These are phyloP conservation scores for Yamadazyma epiphylla DNA, from an alignment of 1,139 yeast genomes.

Conservation along the genomic window DNA sequence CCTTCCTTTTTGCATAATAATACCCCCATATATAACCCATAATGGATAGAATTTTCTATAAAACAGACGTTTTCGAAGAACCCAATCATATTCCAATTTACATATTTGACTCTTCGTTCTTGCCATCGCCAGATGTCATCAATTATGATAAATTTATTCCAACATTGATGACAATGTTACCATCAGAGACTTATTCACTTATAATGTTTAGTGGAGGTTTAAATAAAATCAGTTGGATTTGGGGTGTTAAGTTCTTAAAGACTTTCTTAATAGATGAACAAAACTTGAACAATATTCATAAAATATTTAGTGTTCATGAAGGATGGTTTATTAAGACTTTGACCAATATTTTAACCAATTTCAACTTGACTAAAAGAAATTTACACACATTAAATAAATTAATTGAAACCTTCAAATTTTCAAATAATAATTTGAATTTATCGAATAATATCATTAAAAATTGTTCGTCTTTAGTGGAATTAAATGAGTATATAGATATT, in stretches of 20 bases:
- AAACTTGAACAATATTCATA: slow-evolving; percentile 40
- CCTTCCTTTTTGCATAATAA: background rate
- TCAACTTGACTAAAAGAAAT: slow-evolving; percentile 30
- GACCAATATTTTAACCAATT: slow-evolving; percentile 65
- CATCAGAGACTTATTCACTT: slow-evolving; percentile 56
- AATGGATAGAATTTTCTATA: slow-evolving; percentile 57
- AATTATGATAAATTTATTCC: slow-evolving; percentile 40
- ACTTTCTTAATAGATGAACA: slow-evolving; percentile 50
- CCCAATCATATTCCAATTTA: slow-evolving; percentile 60
- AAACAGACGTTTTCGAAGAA: slow-evolving; percentile 58
- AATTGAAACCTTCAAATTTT: slow-evolving; percentile 24
- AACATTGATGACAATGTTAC: slow-evolving; percentile 41
- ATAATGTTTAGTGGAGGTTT: slow-evolving; percentile 80
- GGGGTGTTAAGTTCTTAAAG: slow-evolving; percentile 75
- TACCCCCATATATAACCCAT: background rate
- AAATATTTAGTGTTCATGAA: slow-evolving; percentile 82
- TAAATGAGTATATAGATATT: slow-evolving; percentile 67
- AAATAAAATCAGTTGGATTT: slow-evolving; percentile 64
- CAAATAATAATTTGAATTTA: slow-evolving; percentile 5
- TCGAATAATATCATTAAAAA: slow-evolving; percentile 11
- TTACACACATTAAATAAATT: slow-evolving; percentile 25
- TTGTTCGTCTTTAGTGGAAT: slow-evolving; percentile 55
- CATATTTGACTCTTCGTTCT: slow-evolving; percentile 71
- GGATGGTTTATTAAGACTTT: slow-evolving; percentile 85
- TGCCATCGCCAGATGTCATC: slow-evolving; percentile 54